These are phyloP conservation scores for Epichloe gansuensis DNA, from an alignment of 2,329 filamentous ascomycete genomes.

Conservation along the genomic window DNA sequence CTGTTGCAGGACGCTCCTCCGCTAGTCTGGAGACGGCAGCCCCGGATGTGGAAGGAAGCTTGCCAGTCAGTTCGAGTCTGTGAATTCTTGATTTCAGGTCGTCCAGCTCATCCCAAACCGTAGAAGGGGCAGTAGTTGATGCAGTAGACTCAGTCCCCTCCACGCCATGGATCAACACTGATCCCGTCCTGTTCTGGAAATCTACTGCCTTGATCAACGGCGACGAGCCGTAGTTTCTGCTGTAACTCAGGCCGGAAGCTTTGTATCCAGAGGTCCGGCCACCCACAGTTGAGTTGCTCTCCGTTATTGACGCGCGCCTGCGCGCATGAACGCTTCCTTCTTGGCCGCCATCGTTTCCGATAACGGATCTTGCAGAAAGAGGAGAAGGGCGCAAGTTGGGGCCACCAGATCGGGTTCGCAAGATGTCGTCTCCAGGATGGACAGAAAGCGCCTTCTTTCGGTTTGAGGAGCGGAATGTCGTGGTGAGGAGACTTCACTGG, in stretches of 20 bases:
- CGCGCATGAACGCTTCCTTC: conserved; percentile 19
- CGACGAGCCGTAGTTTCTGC: conserved; percentile 42
- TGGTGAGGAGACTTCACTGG: conserved; percentile 28
- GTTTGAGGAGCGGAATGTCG: conserved; percentile 29
- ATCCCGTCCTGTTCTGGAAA: conserved; percentile 15
- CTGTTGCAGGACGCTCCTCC: conserved; percentile 76
- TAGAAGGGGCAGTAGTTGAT: conserved; percentile 81
- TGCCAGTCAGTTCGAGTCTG: conserved; percentile 79
- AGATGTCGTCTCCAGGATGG: conserved; percentile 25
- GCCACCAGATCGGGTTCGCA: conserved; percentile 20
- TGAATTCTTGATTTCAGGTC: conserved; percentile 89
- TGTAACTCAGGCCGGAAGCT: conserved; percentile 14
- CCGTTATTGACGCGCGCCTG: conserved; percentile 35
- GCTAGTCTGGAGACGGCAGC: conserved; percentile 64
- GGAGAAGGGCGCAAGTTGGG: conserved; percentile 30
- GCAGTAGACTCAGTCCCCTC: conserved; percentile 77
- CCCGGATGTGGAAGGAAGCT: conserved; percentile 69
- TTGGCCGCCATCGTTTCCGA: conserved; percentile 31
- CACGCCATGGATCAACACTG: conserved; percentile 26
- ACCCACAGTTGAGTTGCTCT: conserved; percentile 27
- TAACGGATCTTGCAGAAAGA: conserved; percentile 35
- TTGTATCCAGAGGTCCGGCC: conserved; percentile 34
- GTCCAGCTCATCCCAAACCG: conserved; percentile 95
- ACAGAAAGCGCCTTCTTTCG: conserved; percentile 31
- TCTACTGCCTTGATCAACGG: conserved; percentile 38